A percentile compares a stretch with the other conserved stretches of the same genome.
phyloP scores from a whole-genome alignment of 108 stramenopile genomes.

The Conticribra guillardii region DNA sequence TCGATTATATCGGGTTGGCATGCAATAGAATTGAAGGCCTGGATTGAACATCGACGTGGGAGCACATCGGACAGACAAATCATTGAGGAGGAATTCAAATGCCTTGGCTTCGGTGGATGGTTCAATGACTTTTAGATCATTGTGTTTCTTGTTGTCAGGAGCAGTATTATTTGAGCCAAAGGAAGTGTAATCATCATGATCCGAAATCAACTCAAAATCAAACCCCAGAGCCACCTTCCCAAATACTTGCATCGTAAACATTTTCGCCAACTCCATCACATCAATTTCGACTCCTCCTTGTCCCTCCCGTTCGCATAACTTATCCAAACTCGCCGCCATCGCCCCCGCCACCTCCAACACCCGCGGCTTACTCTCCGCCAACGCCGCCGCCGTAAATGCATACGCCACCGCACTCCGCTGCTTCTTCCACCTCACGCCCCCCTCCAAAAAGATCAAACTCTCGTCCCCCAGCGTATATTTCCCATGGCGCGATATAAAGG shows the following conservation, averaged over 20 bases:
- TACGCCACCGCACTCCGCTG: not conserved
- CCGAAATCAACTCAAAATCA: conserved; percentile 25
- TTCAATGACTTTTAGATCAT: not conserved
- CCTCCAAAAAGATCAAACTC: not conserved
- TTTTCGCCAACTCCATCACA: conserved; percentile 25
- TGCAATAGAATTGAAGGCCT: conserved; percentile 25
- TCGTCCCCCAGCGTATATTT: not conserved
- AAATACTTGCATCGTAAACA: conserved; percentile 39
- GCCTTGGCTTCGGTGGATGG: conserved; percentile 22
- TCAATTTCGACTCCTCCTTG: conserved; percentile 4
- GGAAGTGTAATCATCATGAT: not conserved
- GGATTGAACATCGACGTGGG: conserved; percentile 25
- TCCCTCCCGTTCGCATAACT: not conserved
- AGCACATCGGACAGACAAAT: conserved; percentile 13
- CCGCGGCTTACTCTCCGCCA: not conserved
- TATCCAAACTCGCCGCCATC: not conserved
- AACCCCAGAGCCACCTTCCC: conserved; percentile 32
- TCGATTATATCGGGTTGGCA: conserved; percentile 27
- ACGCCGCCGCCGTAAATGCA: not conserved
- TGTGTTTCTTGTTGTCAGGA: not conserved
- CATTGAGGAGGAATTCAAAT: conserved; percentile 24
- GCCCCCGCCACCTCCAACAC: not conserved
- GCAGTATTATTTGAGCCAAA: not conserved
- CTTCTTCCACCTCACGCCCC: not conserved
- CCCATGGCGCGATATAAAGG: not conserved